These are phyloP conservation scores for Bisporella sp. DNA, from an alignment of 2,329 filamentous ascomycete species.

Conservation along the genomic window DNA sequence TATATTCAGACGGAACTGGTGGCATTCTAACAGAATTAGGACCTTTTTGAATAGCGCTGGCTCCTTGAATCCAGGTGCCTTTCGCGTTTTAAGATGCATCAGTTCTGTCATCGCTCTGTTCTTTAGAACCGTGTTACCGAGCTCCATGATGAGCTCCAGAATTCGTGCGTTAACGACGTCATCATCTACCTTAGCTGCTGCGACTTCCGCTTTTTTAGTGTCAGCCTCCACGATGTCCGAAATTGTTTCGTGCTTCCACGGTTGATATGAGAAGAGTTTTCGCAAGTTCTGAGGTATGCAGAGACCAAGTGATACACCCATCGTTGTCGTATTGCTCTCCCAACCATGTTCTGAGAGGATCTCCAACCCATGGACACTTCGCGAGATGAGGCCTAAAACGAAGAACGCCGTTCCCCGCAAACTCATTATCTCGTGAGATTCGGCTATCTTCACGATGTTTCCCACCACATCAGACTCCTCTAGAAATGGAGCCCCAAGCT, in stretches of 20 bases:
- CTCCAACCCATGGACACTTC: conserved; percentile 85
- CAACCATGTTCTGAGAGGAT: conserved; percentile 86
- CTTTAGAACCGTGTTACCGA: conserved; percentile 89
- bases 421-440: conserved; percentile 82
- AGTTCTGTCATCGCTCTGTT: conserved; percentile 82
- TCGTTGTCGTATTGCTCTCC: conserved; percentile 81
- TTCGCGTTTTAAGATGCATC: conserved; percentile 68
- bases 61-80: conserved; percentile 68
- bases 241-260: conserved; percentile 40
- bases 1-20: conserved; percentile 81
- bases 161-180: conserved; percentile 65
- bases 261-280: conserved; percentile 66
- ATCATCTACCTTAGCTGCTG: conserved; percentile 44
- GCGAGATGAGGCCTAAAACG: conserved; percentile 84
- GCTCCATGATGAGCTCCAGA: conserved; percentile 74
- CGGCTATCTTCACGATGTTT: conserved; percentile 81
- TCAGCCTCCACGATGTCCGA: conserved; percentile 30
- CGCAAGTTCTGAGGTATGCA: conserved; percentile 76
- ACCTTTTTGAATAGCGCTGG: conserved; percentile 77
- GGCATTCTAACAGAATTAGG: conserved; percentile 76
- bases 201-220: conserved; percentile 38
- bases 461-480: conserved; percentile 85
- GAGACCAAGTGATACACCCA: conserved; percentile 78
- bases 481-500: conserved; percentile 88
- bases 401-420: conserved; percentile 95